A percentile compares a stretch with the other conserved stretches of the same genome.
Conservation (phyloP, 345 rosid genomes). For the Noccaea caerulescens region DNA sequence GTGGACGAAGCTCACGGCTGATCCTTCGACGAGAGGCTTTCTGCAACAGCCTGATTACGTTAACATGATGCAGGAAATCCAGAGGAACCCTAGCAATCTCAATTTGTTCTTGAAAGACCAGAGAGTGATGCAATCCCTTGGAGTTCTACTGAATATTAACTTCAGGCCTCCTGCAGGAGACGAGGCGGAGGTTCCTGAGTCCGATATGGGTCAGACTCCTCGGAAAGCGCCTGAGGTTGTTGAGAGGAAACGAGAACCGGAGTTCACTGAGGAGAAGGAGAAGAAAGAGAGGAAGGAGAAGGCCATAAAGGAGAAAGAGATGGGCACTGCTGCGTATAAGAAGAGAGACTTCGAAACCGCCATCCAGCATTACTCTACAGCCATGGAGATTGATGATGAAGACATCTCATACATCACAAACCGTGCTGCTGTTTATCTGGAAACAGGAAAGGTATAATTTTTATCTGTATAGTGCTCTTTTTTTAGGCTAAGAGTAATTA, state of each 20-base stretch:
- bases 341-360: slow-evolving; percentile 87
- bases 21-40: slow-evolving; percentile 67
- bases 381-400: slow-evolving; percentile 77
- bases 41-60: slow-evolving; percentile 85
- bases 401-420: slow-evolving; percentile 84
- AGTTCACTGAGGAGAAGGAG: slow-evolving; percentile 44
- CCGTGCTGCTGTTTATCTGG: slow-evolving; percentile 92
- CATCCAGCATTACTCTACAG: slow-evolving; percentile 68
- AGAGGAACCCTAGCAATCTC: slow-evolving; percentile 73
- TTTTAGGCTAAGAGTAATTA: not conserved
- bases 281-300: slow-evolving; percentile 46
- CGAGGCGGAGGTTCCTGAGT: slow-evolving; percentile 56
- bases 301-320: slow-evolving; percentile 65
- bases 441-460: slow-evolving; percentile 71
- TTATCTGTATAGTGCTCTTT: not conserved
- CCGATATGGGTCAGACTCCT: slow-evolving; percentile 34
- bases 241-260: slow-evolving; percentile 36
- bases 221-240: slow-evolving; percentile 38
- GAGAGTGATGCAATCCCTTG: slow-evolving; percentile 91
- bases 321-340: slow-evolving; percentile 81
- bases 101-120: slow-evolving; percentile 75
- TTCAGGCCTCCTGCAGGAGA: slow-evolving; percentile 47
- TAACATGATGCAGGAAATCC: slow-evolving; percentile 85
- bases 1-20: slow-evolving; percentile 91
- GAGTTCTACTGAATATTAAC: slow-evolving; percentile 76